phyloP scores from a whole-genome alignment of 148 eudicot genomes.

The Suaeda aralocaspica region DNA sequence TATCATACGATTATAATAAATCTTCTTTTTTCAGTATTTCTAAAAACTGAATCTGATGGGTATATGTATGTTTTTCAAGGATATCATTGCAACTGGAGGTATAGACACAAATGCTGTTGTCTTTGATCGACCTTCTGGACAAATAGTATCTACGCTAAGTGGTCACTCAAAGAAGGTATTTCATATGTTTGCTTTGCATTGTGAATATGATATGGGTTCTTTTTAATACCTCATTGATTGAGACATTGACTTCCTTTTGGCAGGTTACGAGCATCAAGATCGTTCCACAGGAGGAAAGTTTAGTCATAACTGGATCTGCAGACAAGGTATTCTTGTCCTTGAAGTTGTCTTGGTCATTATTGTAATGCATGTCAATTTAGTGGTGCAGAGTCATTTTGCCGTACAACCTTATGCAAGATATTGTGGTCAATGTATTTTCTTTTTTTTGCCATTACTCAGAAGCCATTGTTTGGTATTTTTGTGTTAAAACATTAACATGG shows the following conservation, averaged over 20 bases:
- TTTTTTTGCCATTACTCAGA: too few relatives aligned
- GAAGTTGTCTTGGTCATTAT: background rate
- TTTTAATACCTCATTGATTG: background rate
- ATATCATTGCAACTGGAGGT: conserved; percentile 84
- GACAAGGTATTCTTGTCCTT: conserved; percentile 55
- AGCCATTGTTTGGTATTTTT: too few relatives aligned
- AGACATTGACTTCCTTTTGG: background rate
- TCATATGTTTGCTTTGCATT: conserved; percentile 3
- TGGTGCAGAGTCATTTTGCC: too few relatives aligned
- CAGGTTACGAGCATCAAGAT: conserved; percentile 84
- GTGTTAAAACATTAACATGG: too few relatives aligned
- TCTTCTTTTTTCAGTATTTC: too few relatives aligned
- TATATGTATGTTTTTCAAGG: conserved; percentile 33
- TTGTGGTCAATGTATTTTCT: too few relatives aligned
- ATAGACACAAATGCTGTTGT: conserved; percentile 78
- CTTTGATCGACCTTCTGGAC: conserved; percentile 73
- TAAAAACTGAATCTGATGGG: conserved; percentile 6
- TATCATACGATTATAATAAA: too few relatives aligned
- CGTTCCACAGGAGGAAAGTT: conserved; percentile 52
- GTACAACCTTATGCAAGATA: too few relatives aligned
- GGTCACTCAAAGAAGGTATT: conserved; percentile 95
- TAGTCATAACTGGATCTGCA: conserved; percentile 82
- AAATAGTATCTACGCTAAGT: conserved; percentile 81
- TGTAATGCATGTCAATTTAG: background rate
- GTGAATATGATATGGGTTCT: background rate